Conservation (phyloP, 2,329 filamentous ascomycete genomes). For the Hymenoscyphus linearis region DNA sequence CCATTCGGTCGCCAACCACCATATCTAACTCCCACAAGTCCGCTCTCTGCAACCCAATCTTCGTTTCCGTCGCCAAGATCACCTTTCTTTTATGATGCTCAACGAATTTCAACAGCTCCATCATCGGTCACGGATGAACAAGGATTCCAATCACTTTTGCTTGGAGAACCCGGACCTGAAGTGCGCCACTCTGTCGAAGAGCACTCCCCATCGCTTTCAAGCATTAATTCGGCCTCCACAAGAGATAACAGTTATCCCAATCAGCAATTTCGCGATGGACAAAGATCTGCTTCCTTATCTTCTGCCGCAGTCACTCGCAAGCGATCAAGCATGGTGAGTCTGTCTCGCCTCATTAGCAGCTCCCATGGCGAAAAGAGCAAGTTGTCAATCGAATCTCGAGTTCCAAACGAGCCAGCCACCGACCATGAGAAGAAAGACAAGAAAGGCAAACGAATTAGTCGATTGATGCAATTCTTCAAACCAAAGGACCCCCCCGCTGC, state of each 20-base stretch:
- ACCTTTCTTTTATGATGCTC: slow-evolving; percentile 63
- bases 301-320: slow-evolving; percentile 61
- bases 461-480: slow-evolving; percentile 77
- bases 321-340: slow-evolving; percentile 69
- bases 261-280: slow-evolving; percentile 48
- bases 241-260: slow-evolving; percentile 51
- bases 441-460: slow-evolving; percentile 65
- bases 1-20: slow-evolving; percentile 28
- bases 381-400: slow-evolving; percentile 59
- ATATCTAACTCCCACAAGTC: slow-evolving; percentile 51
- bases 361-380: slow-evolving; percentile 72
- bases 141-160: slow-evolving; percentile 62
- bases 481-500: slow-evolving; percentile 20
- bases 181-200: slow-evolving; percentile 66
- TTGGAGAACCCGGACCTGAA: slow-evolving; percentile 71
- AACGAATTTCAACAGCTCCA: slow-evolving; percentile 68
- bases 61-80: slow-evolving; percentile 60
- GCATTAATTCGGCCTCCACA: slow-evolving; percentile 71
- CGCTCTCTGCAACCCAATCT: slow-evolving; percentile 54
- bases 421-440: slow-evolving; percentile 55
- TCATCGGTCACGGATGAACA: slow-evolving; percentile 70
- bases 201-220: slow-evolving; percentile 63
- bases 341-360: slow-evolving; percentile 71
- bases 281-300: slow-evolving; percentile 58
- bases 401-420: slow-evolving; percentile 41